Evolutionary conservation across 2,329 filamentous ascomycete species (phyloP).

Genomic region (Botrytis fabae): DNA sequence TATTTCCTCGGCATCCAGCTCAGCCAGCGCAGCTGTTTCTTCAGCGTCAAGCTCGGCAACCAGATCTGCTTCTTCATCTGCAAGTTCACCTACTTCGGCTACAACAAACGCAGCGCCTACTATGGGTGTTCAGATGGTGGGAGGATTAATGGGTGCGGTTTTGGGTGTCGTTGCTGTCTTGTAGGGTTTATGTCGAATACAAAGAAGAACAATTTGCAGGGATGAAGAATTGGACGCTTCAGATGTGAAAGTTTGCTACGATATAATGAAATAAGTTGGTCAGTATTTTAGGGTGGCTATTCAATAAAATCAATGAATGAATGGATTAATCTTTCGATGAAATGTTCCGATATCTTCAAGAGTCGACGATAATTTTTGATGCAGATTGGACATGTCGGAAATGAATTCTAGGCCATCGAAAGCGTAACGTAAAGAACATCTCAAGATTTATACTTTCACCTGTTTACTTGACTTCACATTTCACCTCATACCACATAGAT

Average conservation of each 20-base stretch:
- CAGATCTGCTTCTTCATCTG: background rate
- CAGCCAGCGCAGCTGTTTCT: background rate
- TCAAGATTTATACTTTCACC: background rate
- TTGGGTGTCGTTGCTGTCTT: slow-evolving; percentile 16
- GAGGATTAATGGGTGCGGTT: slow-evolving; percentile 13
- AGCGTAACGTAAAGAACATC: background rate
- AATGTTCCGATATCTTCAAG: background rate
- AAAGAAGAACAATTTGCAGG: background rate
- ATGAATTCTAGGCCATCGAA: too few species aligned
- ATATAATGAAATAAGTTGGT: background rate
- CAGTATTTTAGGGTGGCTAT: too few species aligned
- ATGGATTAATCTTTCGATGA: background rate
- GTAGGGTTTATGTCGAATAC: background rate
- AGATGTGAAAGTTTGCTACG: background rate
- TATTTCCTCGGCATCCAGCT: background rate
- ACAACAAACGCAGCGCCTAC: slow-evolving; percentile 13
- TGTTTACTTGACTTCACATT: background rate
- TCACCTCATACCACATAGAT: background rate
- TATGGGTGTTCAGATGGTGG: background rate
- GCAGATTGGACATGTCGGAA: background rate
- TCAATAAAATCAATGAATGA: background rate
- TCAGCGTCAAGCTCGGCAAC: background rate
- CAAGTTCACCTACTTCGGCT: background rate
- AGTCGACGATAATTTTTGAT: background rate
- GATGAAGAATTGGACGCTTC: background rate